Base-by-base conservation (phyloP, 2,329 filamentous ascomycete genomes). In the Fusarium sulawesiense region DNA sequence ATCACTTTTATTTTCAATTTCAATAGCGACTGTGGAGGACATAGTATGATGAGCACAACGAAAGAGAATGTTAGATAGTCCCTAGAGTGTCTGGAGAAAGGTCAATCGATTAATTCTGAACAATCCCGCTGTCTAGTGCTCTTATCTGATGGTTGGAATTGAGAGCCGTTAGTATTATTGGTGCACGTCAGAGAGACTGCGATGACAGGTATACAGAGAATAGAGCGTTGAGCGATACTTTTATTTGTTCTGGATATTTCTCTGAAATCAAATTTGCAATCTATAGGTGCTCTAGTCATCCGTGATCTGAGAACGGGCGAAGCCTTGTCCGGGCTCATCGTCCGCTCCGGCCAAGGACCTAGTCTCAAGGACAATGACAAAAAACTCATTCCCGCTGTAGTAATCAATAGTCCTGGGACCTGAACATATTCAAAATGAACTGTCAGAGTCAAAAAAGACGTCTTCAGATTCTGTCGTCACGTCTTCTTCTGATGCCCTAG, bases 401-500 rank as follows among this genome's bases (percentile, higher is more conserved):
- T 29, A 3, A 46, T 29, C 7, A 29, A 11, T 46, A 13, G 25
- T 4, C 16, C 4, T 4, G 9, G 16, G 20, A 6, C 11, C 18
- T 46, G 0, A 0, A n/a, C 6, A 11, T 46, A 6, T 11, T 49
- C 14, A 49, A 14, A 34, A 49, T 6, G 47, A 49, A 49, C 3
- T 20, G 14, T 32, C 47, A 49, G 47, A 49, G 2, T 49, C n/a
- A 16, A 25, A 49, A 13, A 34, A 49, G 20, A 23, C 1, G 27
- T 49, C 47, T 49, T 49, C 29, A 18, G 47, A 23, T 16, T 32
- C 47, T 49, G 47, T 49, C 14, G 47, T 49, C 9, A 34, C 30
- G 20, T 49, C 47, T 18, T 49, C 47, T 32, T 34, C 47, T 10
- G 47, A 34, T 37, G 0, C 8, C 6, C 4, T 12, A 11, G 29